Evolutionary conservation across 2,329 filamentous ascomycete genomes (phyloP).

Genomic region (Cladosporium cucumerinum): DNA sequence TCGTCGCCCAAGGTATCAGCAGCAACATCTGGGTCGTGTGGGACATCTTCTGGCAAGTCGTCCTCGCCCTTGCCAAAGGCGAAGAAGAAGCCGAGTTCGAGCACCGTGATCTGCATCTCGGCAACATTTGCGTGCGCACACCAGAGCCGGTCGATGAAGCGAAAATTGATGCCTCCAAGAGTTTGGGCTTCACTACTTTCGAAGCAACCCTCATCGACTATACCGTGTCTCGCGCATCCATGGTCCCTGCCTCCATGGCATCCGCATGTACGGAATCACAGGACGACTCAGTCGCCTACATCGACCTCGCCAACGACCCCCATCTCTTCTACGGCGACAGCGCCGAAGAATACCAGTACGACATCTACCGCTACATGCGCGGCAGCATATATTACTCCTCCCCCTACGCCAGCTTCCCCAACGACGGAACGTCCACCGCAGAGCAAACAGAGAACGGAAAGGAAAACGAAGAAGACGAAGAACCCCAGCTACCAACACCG

Average conservation of each 20-base stretch:
- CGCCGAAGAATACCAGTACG: conserved; percentile 52
- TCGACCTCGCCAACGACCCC: conserved; percentile 45
- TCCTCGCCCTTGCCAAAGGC: conserved; percentile 58
- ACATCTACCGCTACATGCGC: conserved; percentile 55
- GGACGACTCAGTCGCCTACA: conserved; percentile 40
- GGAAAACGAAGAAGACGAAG: not conserved
- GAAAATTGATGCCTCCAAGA: conserved; percentile 31
- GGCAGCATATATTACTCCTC: conserved; percentile 38
- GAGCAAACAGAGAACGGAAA: not conserved
- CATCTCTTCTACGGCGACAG: conserved; percentile 48
- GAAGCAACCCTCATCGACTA: conserved; percentile 67
- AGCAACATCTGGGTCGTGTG: conserved; percentile 48
- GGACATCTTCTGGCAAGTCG: conserved; percentile 67
- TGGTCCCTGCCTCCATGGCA: conserved; percentile 29
- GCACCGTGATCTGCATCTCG: conserved; percentile 64
- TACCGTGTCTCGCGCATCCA: conserved; percentile 60
- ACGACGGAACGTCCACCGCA: not conserved
- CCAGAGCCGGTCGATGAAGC: not conserved
- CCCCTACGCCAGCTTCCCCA: conserved; percentile 37
- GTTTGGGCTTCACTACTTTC: conserved; percentile 52
- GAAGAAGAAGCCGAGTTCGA: conserved; percentile 61
- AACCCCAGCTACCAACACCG: not conserved
- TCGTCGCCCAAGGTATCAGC: conserved; percentile 34
- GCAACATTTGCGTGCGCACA: conserved; percentile 59
- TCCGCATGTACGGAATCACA: conserved; percentile 6